phyloP scores from a whole-genome alignment of 2,329 filamentous ascomycete genomes.

The Penicillium oxalicum region DNA sequence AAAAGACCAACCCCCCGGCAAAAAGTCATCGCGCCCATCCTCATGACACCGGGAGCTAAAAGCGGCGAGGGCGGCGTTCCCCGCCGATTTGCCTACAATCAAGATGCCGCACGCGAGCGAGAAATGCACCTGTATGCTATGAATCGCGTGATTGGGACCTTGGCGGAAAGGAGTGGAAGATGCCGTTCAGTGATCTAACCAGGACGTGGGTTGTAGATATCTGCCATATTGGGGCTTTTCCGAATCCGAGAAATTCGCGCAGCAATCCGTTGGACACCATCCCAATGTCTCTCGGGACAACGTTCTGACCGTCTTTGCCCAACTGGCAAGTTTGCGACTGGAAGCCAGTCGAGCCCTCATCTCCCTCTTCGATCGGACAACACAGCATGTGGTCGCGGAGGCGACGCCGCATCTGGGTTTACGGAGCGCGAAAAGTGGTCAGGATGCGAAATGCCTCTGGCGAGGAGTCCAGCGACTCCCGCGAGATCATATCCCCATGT shows the following conservation, averaged over 20 bases:
- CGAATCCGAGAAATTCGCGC: slow-evolving; percentile 15
- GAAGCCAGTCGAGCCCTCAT: slow-evolving; percentile 21
- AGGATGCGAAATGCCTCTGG: slow-evolving; percentile 14
- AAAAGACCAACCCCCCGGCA: too few relatives aligned
- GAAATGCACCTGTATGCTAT: slow-evolving; percentile 17
- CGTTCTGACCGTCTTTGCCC: slow-evolving; percentile 23
- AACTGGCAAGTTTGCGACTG: slow-evolving; percentile 23
- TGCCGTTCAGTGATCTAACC: not conserved
- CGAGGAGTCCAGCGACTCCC: slow-evolving; percentile 15
- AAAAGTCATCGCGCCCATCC: not conserved
- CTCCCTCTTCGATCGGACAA: slow-evolving; percentile 23
- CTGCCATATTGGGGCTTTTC: slow-evolving; percentile 19
- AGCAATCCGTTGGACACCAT: slow-evolving; percentile 9
- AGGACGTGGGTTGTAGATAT: slow-evolving; percentile 6
- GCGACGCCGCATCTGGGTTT: slow-evolving; percentile 17
- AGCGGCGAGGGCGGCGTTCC: slow-evolving; percentile 6
- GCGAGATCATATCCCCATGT: slow-evolving; percentile 13
- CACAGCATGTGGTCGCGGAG: slow-evolving; percentile 27
- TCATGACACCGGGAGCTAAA: not conserved
- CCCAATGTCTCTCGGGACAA: slow-evolving; percentile 18
- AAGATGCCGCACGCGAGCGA: slow-evolving; percentile 16
- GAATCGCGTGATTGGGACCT: too few relatives aligned
- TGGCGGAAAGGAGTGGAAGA: too few relatives aligned
- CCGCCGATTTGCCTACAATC: slow-evolving; percentile 18
- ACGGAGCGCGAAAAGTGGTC: slow-evolving; percentile 7